Conservation (phyloP, 2,329 filamentous ascomycete genomes). For the Dactylonectria estremocensis region DNA sequence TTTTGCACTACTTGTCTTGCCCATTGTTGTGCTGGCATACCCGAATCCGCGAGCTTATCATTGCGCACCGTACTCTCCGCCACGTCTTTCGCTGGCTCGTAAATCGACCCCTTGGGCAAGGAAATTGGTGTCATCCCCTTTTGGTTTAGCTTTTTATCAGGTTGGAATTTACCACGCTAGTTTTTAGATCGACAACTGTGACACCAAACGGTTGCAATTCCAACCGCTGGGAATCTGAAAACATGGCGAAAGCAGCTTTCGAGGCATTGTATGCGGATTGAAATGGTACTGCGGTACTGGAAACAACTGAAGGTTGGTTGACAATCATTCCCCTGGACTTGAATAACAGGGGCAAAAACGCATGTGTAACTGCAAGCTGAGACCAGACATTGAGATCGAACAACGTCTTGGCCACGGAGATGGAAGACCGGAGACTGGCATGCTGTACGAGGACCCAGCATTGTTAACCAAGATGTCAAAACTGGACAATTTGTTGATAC, state of each 20-base stretch:
- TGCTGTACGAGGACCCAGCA: conserved; percentile 20
- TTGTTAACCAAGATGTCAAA: conserved; percentile 33
- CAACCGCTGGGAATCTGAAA: conserved; percentile 46
- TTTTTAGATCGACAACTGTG: conserved; percentile 41
- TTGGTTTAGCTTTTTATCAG: conserved; percentile 25
- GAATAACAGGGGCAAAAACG: conserved; percentile 52
- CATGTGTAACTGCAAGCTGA: conserved; percentile 54
- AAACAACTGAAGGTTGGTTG: conserved; percentile 42
- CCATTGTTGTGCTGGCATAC: conserved; percentile 25
- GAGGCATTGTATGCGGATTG: conserved; percentile 44
- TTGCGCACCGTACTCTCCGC: conserved; percentile 14
- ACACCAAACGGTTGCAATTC: conserved; percentile 50
- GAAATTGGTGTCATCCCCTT: neutral
- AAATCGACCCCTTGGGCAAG: conserved; percentile 25
- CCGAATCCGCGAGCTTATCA: conserved; percentile 7
- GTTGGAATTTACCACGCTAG: conserved; percentile 27
- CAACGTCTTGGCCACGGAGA: conserved; percentile 42
- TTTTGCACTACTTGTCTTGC: conserved; percentile 8
- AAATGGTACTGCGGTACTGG: conserved; percentile 19
- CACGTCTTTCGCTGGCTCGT: conserved; percentile 16
- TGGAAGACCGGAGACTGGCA: conserved; percentile 23
- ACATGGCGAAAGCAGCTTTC: conserved; percentile 42
- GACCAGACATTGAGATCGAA: conserved; percentile 61
- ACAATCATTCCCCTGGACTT: conserved; percentile 46
- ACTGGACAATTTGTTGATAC: conserved; percentile 29